phyloP scores from a whole-genome alignment of 2,329 filamentous ascomycete genomes.

The Cladosporium colombiae region DNA sequence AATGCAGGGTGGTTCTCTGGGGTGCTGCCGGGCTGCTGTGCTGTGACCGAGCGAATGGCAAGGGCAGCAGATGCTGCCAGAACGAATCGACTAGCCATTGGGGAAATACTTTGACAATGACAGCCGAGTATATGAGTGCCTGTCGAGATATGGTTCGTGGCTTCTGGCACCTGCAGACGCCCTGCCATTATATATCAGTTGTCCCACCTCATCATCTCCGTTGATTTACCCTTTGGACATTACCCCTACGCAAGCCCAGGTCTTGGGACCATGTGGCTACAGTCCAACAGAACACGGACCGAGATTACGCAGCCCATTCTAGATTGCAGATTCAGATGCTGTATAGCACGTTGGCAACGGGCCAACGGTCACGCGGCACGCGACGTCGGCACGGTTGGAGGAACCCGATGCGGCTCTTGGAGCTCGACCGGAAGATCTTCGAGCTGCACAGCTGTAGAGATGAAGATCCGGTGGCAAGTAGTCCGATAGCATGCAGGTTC shows the following conservation, averaged over 20 bases:
- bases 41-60: constrained; percentile 10
- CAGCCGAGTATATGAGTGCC: not conserved
- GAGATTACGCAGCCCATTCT: constrained; percentile 8
- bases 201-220: not conserved
- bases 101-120: not conserved
- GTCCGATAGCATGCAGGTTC: not conserved
- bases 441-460: not conserved
- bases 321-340: constrained; percentile 16
- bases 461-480: not conserved
- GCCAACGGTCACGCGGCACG: constrained; percentile 1
- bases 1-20: constrained; percentile 55
- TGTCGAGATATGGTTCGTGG: not conserved
- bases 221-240: constrained; percentile 8
- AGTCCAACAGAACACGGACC: constrained; percentile 6
- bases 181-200: not conserved
- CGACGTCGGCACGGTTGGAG: not conserved
- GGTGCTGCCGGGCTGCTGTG: constrained; percentile 21
- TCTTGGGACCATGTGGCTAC: not conserved
- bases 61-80: constrained; percentile 12
- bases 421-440: not conserved
- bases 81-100: constrained; percentile 6
- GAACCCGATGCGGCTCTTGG: not conserved
- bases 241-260: constrained; percentile 1
- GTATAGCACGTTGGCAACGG: constrained; percentile 16
- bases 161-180: not conserved